phyloP scores from a whole-genome alignment of 2,329 filamentous ascomycete genomes.

The Fonsecaea pugnacius region DNA sequence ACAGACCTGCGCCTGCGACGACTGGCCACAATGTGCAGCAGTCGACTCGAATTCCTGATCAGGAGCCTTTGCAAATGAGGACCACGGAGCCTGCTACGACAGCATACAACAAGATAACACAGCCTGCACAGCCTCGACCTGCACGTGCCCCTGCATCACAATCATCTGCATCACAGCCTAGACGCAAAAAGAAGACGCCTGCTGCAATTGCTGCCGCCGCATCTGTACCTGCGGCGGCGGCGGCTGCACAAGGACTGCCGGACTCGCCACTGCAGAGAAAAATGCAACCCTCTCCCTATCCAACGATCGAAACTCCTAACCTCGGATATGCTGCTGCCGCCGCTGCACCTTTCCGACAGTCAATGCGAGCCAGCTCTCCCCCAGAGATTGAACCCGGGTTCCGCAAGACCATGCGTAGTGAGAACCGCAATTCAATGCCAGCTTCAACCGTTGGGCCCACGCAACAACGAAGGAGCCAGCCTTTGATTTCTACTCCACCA shows the following conservation, averaged over 20 bases:
- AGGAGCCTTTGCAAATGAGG: background rate
- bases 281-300: slow-evolving; percentile 18
- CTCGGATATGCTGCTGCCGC: slow-evolving; percentile 17
- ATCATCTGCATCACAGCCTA: slow-evolving; percentile 12
- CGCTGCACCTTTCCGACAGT: slow-evolving; percentile 31
- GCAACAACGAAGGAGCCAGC: slow-evolving; percentile 17
- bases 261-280: slow-evolving; percentile 19
- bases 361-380: slow-evolving; percentile 31
- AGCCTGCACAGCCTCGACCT: slow-evolving; percentile 1
- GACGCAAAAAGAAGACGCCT: slow-evolving; percentile 30
- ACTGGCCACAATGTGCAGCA: background rate
- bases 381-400: slow-evolving; percentile 26
- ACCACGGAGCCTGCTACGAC: background rate
- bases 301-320: slow-evolving; percentile 12
- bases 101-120: slow-evolving; percentile 4
- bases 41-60: slow-evolving; percentile 8
- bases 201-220: slow-evolving; percentile 28
- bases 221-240: slow-evolving; percentile 22
- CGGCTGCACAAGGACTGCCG: slow-evolving; percentile 12
- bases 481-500: slow-evolving; percentile 7
- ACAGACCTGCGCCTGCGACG: background rate
- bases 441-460: background rate
- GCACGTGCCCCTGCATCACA: background rate
- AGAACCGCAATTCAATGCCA: slow-evolving; percentile 23
- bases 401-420: slow-evolving; percentile 32